A percentile compares a stretch with the other conserved stretches of the same genome.
phyloP scores from a whole-genome alignment of 352 stramenopile species.

The Phytophthora tubulina region DNA sequence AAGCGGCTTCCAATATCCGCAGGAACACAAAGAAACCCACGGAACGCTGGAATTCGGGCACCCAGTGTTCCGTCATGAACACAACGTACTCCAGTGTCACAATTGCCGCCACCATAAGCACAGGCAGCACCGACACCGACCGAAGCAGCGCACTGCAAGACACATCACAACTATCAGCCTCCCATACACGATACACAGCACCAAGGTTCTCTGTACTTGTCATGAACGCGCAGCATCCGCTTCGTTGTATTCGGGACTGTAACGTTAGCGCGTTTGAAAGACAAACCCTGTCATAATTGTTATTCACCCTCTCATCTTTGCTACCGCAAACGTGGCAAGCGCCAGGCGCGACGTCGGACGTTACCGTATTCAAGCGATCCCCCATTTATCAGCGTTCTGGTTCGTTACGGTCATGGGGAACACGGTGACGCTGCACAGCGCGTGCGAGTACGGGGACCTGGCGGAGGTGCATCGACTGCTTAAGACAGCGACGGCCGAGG shows the following conservation, averaged over 20 bases:
- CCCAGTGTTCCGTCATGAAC: slow-evolving; percentile 63
- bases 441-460: slow-evolving; percentile 82
- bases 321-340: slow-evolving; percentile 19
- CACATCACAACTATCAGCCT: background rate
- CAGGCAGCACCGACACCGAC: slow-evolving; percentile 67
- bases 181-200: background rate
- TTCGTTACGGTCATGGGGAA: slow-evolving; percentile 71
- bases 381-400: slow-evolving; percentile 13
- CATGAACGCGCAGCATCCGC: slow-evolving; percentile 77
- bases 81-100: slow-evolving; percentile 75
- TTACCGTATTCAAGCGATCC: slow-evolving; percentile 24
- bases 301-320: slow-evolving; percentile 5
- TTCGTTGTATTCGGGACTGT: background rate
- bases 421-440: slow-evolving; percentile 82
- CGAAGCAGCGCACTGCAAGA: slow-evolving; percentile 63
- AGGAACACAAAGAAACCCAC: slow-evolving; percentile 32
- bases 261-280: background rate
- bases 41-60: slow-evolving; percentile 41
- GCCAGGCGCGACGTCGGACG: slow-evolving; percentile 37
- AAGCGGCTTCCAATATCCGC: slow-evolving; percentile 44
- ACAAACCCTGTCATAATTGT: slow-evolving; percentile 2
- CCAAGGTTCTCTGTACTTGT: slow-evolving; percentile 53
- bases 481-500: slow-evolving; percentile 61
- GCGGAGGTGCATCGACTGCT: slow-evolving; percentile 65
- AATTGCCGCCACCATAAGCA: slow-evolving; percentile 71